These are phyloP conservation scores for Thinopyrum elongatum DNA, from an alignment of 176 grass and related monocot species.

Conservation along the genomic window DNA sequence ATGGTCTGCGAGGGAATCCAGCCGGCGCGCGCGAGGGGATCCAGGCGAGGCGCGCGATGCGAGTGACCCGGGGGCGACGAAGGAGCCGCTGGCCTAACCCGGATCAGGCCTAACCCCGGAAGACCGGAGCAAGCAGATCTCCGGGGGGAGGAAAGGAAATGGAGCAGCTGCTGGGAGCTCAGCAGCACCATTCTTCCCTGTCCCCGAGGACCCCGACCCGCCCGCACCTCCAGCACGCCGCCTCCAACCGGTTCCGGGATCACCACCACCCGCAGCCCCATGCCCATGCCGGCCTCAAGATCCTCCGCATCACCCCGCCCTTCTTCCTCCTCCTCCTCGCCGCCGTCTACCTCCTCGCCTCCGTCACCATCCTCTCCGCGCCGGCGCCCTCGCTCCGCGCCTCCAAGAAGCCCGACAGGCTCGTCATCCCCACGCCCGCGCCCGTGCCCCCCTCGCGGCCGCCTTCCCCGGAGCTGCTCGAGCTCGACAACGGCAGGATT, in stretches of 20 bases:
- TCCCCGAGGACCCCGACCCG: conserved; percentile 34
- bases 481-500: conserved; percentile 60
- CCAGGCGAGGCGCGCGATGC: too few relatives aligned
- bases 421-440: conserved; percentile 16
- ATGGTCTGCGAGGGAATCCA: too few relatives aligned
- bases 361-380: conserved; percentile 51
- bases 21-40: too few relatives aligned
- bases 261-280: neutral
- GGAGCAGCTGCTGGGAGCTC: conserved; percentile 57
- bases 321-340: conserved; percentile 60
- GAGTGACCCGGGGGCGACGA: too few relatives aligned
- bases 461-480: conserved; percentile 45
- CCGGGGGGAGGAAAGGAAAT: conserved; percentile 17
- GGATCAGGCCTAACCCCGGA: neutral
- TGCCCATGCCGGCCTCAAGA: neutral
- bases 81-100: too few relatives aligned
- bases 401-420: neutral
- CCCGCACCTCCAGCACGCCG: conserved; percentile 28
- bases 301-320: conserved; percentile 43
- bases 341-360: conserved; percentile 58
- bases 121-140: neutral
- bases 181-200: conserved; percentile 19
- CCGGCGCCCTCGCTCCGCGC: conserved; percentile 29
- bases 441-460: neutral
- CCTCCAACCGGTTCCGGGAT: conserved; percentile 46